Conservation (phyloP, 441 rosid genomes). For the Omphalea diandra region DNA sequence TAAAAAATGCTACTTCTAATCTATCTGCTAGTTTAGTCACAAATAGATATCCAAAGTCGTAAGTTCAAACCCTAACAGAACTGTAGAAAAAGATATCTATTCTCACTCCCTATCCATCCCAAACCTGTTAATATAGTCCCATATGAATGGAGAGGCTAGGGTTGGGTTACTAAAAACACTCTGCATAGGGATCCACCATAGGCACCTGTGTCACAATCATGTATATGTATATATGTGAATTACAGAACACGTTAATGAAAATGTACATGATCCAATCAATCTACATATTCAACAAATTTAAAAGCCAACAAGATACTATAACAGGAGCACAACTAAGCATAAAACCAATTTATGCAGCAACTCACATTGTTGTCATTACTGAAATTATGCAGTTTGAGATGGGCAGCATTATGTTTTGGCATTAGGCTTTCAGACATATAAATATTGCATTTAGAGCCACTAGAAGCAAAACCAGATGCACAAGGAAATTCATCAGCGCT, state of each 20-base stretch:
- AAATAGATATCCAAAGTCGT: not conserved
- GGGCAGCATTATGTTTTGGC: conserved; percentile 34
- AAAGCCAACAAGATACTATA: conserved; percentile 6
- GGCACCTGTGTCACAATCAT: not conserved
- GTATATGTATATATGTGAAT: not conserved
- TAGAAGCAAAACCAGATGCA: conserved; percentile 41
- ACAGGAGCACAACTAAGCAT: not conserved
- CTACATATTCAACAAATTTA: not conserved
- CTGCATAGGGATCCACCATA: not conserved
- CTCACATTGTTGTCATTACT: conserved; percentile 51
- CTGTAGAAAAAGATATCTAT: not conserved
- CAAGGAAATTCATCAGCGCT: conserved; percentile 37
- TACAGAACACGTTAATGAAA: not conserved
- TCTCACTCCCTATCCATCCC: not conserved
- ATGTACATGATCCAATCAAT: not conserved
- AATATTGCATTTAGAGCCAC: conserved; percentile 46
- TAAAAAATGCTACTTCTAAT: too few relatives aligned
- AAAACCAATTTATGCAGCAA: not conserved
- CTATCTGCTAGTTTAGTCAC: too few relatives aligned
- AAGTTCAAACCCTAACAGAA: not conserved
- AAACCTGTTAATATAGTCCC: not conserved
- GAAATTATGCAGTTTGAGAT: conserved; percentile 40
- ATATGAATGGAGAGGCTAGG: not conserved
- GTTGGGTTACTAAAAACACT: not conserved
- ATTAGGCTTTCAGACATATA: conserved; percentile 40